These are phyloP conservation scores for Trypanosoma avium DNA, from an alignment of 208 protist species.

Conservation along the genomic window DNA sequence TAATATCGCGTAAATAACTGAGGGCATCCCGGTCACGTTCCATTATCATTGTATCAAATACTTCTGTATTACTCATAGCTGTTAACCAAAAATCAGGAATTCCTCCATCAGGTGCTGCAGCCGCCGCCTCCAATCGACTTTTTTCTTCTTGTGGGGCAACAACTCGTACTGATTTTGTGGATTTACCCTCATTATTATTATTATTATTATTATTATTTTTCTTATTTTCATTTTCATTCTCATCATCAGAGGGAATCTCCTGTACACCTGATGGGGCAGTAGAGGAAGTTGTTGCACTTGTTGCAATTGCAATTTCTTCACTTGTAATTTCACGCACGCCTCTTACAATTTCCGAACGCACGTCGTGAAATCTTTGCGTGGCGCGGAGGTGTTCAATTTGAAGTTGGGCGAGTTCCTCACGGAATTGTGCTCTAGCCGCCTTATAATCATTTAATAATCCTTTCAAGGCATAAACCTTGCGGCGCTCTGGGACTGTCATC, in stretches of 20 bases:
- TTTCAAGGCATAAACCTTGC: slow-evolving; percentile 64
- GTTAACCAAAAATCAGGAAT: slow-evolving; percentile 90
- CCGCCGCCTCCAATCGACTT: slow-evolving; percentile 32
- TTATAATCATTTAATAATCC: slow-evolving; percentile 55
- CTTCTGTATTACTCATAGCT: slow-evolving; percentile 59
- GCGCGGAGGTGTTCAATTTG: slow-evolving; percentile 32
- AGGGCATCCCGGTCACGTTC: slow-evolving; percentile 68
- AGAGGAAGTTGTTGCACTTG: neutral
- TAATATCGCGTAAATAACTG: slow-evolving; percentile 54
- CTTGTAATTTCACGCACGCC: slow-evolving; percentile 64
- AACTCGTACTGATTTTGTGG: slow-evolving; percentile 47
- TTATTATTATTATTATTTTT: neutral
- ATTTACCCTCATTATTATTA: neutral
- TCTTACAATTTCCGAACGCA: slow-evolving; percentile 52
- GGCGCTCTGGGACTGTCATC: slow-evolving; percentile 47
- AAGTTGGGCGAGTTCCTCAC: slow-evolving; percentile 35
- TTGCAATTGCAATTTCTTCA: slow-evolving; percentile 42
- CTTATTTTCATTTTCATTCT: slow-evolving; percentile 1
- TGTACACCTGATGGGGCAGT: slow-evolving; percentile 23
- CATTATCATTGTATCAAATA: slow-evolving; percentile 52
- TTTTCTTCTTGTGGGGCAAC: slow-evolving; percentile 43
- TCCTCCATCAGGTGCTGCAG: slow-evolving; percentile 51
- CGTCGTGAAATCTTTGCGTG: slow-evolving; percentile 29
- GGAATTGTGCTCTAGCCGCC: slow-evolving; percentile 30
- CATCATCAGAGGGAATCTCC: slow-evolving; percentile 27